Conservation (phyloP, 495 filamentous ascomycete species). For the Penicillium malachiteum region DNA sequence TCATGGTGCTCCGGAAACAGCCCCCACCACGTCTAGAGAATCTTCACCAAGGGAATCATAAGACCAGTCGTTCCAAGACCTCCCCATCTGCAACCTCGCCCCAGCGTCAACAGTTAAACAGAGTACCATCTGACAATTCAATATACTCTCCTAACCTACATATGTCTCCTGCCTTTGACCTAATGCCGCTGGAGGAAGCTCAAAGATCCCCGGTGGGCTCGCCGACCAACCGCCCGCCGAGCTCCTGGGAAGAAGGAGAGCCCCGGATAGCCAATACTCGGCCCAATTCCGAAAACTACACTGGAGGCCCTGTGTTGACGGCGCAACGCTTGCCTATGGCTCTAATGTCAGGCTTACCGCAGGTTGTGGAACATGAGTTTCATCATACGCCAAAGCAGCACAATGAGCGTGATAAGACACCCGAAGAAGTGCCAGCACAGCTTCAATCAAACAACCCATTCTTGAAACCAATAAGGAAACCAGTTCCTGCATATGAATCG, state of each 20-base stretch:
- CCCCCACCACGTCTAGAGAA: constrained; percentile 44
- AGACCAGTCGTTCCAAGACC: constrained; percentile 30
- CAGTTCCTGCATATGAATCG: constrained; percentile 20
- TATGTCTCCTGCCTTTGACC: constrained; percentile 44
- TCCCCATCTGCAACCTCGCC: constrained; percentile 34
- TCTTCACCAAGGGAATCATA: constrained; percentile 35
- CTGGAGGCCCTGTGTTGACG: constrained; percentile 9
- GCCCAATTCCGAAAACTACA: constrained; percentile 4
- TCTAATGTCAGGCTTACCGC: constrained; percentile 27
- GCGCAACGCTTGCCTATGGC: constrained; percentile 23
- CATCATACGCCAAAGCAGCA: constrained; percentile 9
- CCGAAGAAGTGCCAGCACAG: constrained; percentile 32
- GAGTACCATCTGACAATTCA: constrained; percentile 35
- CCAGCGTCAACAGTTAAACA: constrained; percentile 29
- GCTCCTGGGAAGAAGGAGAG: constrained; percentile 36
- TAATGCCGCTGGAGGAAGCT: constrained; percentile 46
- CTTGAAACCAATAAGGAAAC: constrained; percentile 26
- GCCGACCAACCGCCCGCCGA: constrained; percentile 28
- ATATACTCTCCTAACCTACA: constrained; percentile 46
- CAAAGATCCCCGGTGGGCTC: constrained; percentile 42
- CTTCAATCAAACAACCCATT: constrained; percentile 49
- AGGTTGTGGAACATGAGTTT: constrained; percentile 26
- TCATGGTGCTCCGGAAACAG: constrained; percentile 50
- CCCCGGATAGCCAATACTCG: constrained; percentile 14
- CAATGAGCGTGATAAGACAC: constrained; percentile 3